Base-by-base conservation (phyloP, 306 rosid species). In the Ormosia semicastrata region DNA sequence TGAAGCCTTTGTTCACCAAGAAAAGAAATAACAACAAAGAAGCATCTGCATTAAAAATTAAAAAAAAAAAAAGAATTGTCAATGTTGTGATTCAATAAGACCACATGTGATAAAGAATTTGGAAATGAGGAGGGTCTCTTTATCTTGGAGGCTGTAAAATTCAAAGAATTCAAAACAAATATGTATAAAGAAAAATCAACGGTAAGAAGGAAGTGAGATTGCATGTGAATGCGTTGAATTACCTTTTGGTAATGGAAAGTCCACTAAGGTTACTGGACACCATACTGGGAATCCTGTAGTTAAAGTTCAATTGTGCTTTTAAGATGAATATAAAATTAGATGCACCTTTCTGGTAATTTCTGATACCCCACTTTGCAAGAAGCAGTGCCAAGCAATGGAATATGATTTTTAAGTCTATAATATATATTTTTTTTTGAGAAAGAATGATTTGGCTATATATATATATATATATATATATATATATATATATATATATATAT, bases 331-430 rank as follows among this genome's bases (percentile, higher is more conserved):
- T 57, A 68, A 73, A 57, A 50, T 46, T 76, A 53, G 58, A 66
- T 84, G 44, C 89, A 84, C 87, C 83, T 77, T 87, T 87, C 79
- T 84, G 52, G 79, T 87, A 85, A 82, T 70, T 85, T 78, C 68
- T 50, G 79, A 82, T 82, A 56, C 70, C 79, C 87, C 88, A 85
- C 89, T 82, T 37, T 66, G 75, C 79, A 63, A 77, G 84, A 78
- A 87, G 90, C 86, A 90, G 41, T 66, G 46, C 50, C 75, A 69
- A 37, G 66, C 78, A 36, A 66, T 37, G 64, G 13, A 77, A 62
- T 56, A 49, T 3, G 32, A 30, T 63, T 72, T 71, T 39, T 53
- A 32, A 6, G 39, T 34, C 66, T 49, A 37, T 30, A 36, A 18
- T 29, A 4, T 50, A 71, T 52, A 50, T 67, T 71, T 41, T 30